A percentile compares a stretch with the other conserved stretches of the same genome.
Evolutionary conservation across 495 filamentous ascomycete genomes (phyloP).

Genomic region (Daldinia concentrica): DNA sequence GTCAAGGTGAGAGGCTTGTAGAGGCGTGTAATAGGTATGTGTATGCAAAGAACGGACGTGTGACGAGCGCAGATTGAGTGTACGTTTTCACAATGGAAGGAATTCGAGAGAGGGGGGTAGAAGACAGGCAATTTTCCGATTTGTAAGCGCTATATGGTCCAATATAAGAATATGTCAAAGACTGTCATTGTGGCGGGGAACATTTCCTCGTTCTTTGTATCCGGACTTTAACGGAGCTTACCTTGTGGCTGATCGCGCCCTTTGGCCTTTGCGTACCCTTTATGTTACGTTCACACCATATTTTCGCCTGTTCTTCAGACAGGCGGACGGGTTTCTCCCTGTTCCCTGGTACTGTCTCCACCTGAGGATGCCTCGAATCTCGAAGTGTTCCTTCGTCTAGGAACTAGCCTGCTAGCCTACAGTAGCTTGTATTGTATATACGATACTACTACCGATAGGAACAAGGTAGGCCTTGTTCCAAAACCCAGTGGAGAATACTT

Average conservation of each 20-base stretch:
- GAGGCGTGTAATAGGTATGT: conserved; percentile 20
- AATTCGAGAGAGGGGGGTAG: conserved; percentile 44
- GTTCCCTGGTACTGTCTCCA: conserved; percentile 1
- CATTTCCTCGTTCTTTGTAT: conserved; percentile 12
- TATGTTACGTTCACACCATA: conserved; percentile 39
- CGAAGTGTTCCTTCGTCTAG: conserved; percentile 14
- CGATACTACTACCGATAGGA: not conserved
- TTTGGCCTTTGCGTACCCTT: conserved; percentile 15
- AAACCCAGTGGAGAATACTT: conserved; percentile 7
- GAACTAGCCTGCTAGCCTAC: not conserved
- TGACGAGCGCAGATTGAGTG: conserved; percentile 20
- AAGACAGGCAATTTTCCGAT: conserved; percentile 44
- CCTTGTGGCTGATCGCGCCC: conserved; percentile 36
- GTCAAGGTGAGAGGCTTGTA: conserved; percentile 31
- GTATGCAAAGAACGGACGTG: conserved; percentile 32
- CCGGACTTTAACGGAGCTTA: conserved; percentile 44
- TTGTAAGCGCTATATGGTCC: conserved; percentile 40
- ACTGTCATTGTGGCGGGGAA: conserved; percentile 37
- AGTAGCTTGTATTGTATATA: conserved; percentile 3
- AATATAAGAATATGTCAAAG: conserved; percentile 20
- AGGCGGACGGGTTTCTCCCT: not conserved
- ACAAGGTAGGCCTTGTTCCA: conserved; percentile 22
- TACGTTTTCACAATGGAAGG: conserved; percentile 39
- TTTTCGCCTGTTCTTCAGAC: not conserved
- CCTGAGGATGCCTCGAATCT: conserved; percentile 14